Percentiles rank a stretch among this genome's conserved stretches.
Evolutionary conservation across 805 yeast species (phyloP).

Genomic region (Schwanniomyces pseudopolymorphus): DNA sequence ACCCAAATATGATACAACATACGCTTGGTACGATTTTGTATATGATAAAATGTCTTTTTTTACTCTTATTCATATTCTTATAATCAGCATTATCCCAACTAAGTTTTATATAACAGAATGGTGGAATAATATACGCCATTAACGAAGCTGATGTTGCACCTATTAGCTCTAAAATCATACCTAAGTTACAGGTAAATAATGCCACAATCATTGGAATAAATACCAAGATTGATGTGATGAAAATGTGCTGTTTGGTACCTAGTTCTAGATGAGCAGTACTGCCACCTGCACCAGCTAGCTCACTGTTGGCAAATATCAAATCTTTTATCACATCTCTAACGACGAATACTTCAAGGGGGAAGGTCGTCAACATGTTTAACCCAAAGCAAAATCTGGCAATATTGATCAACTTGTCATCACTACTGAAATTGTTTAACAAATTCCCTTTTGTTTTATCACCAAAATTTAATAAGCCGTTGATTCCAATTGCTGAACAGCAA

Average conservation of each 20-base stretch:
- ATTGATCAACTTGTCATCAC: conserved; percentile 71
- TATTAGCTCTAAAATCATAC: conserved; percentile 83
- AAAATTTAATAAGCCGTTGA: conserved; percentile 74
- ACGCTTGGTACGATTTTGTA: conserved; percentile 56
- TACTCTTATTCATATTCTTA: conserved; percentile 16
- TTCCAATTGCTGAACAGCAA: conserved; percentile 75
- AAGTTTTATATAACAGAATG: conserved; percentile 73
- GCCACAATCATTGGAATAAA: conserved; percentile 73
- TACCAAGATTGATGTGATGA: conserved; percentile 65
- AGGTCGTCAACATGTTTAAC: conserved; percentile 86
- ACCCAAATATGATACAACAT: conserved; percentile 68
- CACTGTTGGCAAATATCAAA: conserved; percentile 35
- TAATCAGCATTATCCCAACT: conserved; percentile 44
- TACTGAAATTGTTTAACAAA: conserved; percentile 81
- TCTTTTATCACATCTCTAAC: conserved; percentile 84
- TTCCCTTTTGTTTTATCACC: conserved; percentile 82
- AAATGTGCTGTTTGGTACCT: conserved; percentile 51
- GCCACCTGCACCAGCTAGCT: conserved; percentile 14
- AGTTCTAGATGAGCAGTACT: conserved; percentile 40
- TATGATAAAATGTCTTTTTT: conserved; percentile 27
- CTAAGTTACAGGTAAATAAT: conserved; percentile 80
- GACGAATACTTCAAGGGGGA: conserved; percentile 88
- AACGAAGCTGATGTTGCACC: conserved; percentile 93
- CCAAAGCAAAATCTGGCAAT: conserved; percentile 91
- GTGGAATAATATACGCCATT: conserved; percentile 91